Conservation (phyloP, 345 rosid genomes). For the Pistacia integerrima region DNA sequence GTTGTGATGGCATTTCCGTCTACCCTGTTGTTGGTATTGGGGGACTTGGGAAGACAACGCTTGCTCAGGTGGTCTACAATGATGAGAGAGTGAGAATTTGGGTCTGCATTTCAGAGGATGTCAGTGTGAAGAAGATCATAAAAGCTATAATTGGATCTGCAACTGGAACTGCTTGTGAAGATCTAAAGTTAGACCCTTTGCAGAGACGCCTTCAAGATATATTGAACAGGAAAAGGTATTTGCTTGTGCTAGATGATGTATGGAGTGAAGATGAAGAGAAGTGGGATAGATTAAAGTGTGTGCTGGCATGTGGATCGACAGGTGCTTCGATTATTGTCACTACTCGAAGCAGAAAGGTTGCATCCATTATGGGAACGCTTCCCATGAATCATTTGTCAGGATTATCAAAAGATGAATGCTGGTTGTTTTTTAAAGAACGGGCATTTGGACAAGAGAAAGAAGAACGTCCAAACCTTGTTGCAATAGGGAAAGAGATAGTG, state of each 20-base stretch:
- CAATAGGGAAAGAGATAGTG: no score
- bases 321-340: background rate
- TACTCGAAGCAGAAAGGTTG: background rate
- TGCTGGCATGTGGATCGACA: background rate
- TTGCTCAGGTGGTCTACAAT: constrained; percentile 4
- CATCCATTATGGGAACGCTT: background rate
- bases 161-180: background rate
- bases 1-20: background rate
- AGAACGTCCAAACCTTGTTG: background rate
- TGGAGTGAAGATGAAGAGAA: constrained; percentile 8
- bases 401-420: constrained; percentile 11
- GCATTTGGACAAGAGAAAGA: constrained; percentile 8
- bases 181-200: constrained; percentile 3
- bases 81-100: constrained; percentile 2
- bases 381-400: background rate
- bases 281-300: constrained; percentile 10
- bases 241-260: background rate
- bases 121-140: background rate
- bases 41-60: constrained; percentile 10
- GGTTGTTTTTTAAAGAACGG: constrained; percentile 6
- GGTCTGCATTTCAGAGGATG: background rate
- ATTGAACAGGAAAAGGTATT: background rate
- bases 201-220: background rate
- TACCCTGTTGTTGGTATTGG: constrained; percentile 2
- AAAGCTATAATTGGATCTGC: background rate